Conservation (phyloP, 805 yeast species). For the Metschnikowia arizonensis region DNA sequence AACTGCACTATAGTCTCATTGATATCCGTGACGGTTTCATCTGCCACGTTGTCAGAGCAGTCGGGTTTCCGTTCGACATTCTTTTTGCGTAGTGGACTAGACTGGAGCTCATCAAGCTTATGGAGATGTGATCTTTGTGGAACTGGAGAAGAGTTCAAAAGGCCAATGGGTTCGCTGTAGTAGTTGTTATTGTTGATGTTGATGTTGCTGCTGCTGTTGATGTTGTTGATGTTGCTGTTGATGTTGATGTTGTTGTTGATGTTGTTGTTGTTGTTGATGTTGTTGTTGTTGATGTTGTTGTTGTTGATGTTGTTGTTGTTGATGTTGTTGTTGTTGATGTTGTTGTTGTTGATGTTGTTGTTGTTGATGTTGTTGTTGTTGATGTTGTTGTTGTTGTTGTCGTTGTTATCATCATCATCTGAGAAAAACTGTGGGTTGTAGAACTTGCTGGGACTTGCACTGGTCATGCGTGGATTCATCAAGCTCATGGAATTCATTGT, state of each 20-base stretch:
- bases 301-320: too few relatives aligned
- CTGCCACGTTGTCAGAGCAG: slow-evolving; percentile 19
- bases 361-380: too few relatives aligned
- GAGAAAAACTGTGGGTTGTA: slow-evolving; percentile 41
- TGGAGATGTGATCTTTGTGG: neutral
- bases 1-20: slow-evolving; percentile 39
- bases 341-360: too few relatives aligned
- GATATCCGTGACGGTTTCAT: slow-evolving; percentile 33
- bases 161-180: slow-evolving; percentile 16
- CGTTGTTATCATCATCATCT: slow-evolving; percentile 19
- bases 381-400: slow-evolving; percentile 10
- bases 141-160: slow-evolving; percentile 20
- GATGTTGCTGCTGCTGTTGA: too few relatives aligned
- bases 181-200: slow-evolving; percentile 9
- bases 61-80: neutral
- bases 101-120: slow-evolving; percentile 15
- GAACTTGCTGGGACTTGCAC: slow-evolving; percentile 22
- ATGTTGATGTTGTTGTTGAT: too few relatives aligned
- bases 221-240: too few relatives aligned
- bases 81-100: slow-evolving; percentile 27
- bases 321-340: too few relatives aligned
- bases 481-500: neutral
- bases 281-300: too few relatives aligned
- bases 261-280: too few relatives aligned
- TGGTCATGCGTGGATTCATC: neutral